phyloP scores from a whole-genome alignment of 306 rosid genomes.

The Vigna mungo region DNA sequence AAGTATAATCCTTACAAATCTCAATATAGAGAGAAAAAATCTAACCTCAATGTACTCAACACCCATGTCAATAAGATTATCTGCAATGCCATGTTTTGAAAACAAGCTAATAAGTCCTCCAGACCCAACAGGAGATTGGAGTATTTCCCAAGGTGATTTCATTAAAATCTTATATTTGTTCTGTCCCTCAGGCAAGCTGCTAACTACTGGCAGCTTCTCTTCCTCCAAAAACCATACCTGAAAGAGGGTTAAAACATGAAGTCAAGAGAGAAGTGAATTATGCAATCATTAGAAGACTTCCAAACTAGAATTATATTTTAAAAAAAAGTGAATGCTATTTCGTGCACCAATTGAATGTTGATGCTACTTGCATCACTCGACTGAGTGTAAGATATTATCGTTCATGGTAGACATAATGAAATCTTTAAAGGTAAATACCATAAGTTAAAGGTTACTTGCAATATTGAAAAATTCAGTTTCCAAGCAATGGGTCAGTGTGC shows the following conservation, averaged over 20 bases:
- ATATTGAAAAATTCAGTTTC: conserved; percentile 37
- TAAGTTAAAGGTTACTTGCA: conserved; percentile 23
- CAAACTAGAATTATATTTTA: neutral
- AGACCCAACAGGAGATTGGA: conserved; percentile 81
- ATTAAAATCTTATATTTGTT: conserved; percentile 71
- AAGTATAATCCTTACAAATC: neutral
- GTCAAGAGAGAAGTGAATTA: conserved; percentile 20
- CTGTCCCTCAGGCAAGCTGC: conserved; percentile 63
- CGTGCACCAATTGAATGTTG: conserved; percentile 12
- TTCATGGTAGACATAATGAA: conserved; percentile 16
- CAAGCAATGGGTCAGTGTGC: neutral
- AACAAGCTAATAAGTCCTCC: conserved; percentile 84
- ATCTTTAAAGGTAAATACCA: conserved; percentile 18
- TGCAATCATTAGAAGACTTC: conserved; percentile 21
- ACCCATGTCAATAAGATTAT: conserved; percentile 67
- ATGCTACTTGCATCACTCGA: neutral
- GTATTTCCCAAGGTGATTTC: conserved; percentile 97
- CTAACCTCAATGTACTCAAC: conserved; percentile 86
- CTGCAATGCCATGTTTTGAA: conserved; percentile 62
- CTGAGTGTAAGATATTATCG: neutral
- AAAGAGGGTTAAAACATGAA: conserved; percentile 31
- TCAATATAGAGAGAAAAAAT: conserved; percentile 9
- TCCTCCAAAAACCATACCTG: conserved; percentile 91
- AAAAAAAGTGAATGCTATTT: neutral
- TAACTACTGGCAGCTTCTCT: conserved; percentile 86